A percentile compares a stretch with the other conserved stretches of the same genome.
Evolutionary conservation across 2,329 filamentous ascomycete species (phyloP).

Genomic region (Neonectria neomacrospora): DNA sequence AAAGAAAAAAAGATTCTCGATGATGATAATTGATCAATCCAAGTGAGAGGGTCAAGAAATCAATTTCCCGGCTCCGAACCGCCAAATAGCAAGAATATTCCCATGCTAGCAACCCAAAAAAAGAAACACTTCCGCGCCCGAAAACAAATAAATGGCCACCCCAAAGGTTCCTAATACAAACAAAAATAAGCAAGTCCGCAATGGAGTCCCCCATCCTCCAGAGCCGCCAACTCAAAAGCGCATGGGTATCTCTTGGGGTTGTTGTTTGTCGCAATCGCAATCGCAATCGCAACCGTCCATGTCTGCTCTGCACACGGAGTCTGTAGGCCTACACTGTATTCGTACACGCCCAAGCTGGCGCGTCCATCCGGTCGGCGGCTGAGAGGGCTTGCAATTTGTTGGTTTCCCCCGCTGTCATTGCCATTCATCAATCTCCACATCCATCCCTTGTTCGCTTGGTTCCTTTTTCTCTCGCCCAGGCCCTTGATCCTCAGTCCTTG

Average conservation of each 20-base stretch:
- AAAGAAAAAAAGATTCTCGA: slow-evolving; percentile 25
- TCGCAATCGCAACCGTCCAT: slow-evolving; percentile 37
- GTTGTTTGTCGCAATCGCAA: slow-evolving; percentile 43
- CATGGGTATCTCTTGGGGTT: slow-evolving; percentile 46
- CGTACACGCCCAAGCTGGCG: slow-evolving; percentile 39
- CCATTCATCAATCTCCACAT: slow-evolving; percentile 23
- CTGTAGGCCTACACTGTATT: slow-evolving; percentile 43
- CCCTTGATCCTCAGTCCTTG: slow-evolving; percentile 23
- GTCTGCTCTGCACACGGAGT: slow-evolving; percentile 32
- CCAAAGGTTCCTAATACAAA: slow-evolving; percentile 31
- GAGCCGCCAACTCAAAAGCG: slow-evolving; percentile 40
- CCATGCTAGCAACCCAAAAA: slow-evolving; percentile 30
- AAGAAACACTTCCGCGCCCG: slow-evolving; percentile 34
- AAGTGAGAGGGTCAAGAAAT: slow-evolving; percentile 39
- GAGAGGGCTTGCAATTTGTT: slow-evolving; percentile 35
- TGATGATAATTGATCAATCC: slow-evolving; percentile 20
- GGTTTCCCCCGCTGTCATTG: slow-evolving; percentile 22
- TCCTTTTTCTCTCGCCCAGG: slow-evolving; percentile 6
- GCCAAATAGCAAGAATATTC: slow-evolving; percentile 34
- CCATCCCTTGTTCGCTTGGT: slow-evolving; percentile 24
- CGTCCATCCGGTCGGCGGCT: slow-evolving; percentile 36
- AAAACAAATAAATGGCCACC: slow-evolving; percentile 16
- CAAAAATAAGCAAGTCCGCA: slow-evolving; percentile 39
- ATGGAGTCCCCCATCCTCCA: slow-evolving; percentile 46
- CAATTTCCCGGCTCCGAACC: slow-evolving; percentile 41